phyloP scores from a whole-genome alignment of 2,329 filamentous ascomycete species.

The Xylariaceae sp. region DNA sequence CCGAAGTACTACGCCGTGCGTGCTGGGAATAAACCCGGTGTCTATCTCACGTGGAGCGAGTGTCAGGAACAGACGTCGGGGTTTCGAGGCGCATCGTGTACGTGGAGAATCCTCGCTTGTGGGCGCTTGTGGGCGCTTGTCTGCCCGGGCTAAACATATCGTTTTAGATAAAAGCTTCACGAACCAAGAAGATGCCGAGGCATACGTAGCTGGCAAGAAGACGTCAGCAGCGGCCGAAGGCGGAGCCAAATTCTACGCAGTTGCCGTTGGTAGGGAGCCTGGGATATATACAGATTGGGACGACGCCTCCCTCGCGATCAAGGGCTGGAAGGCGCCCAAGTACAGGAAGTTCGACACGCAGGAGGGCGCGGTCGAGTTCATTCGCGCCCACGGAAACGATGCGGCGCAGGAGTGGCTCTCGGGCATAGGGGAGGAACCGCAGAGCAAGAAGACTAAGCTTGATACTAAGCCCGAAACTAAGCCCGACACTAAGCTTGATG shows the following conservation, averaged over 20 bases:
- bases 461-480: slow-evolving; percentile 15
- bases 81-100: slow-evolving; percentile 64
- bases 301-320: slow-evolving; percentile 68
- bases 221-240: slow-evolving; percentile 37
- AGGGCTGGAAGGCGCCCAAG: slow-evolving; percentile 64
- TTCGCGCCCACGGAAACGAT: slow-evolving; percentile 47
- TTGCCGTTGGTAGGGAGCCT: slow-evolving; percentile 54
- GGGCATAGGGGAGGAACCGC: slow-evolving; percentile 36
- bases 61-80: slow-evolving; percentile 58
- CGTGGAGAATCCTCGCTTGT: slow-evolving; percentile 38
- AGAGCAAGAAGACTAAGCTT: slow-evolving; percentile 35
- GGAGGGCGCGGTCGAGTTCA: slow-evolving; percentile 74
- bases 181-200: slow-evolving; percentile 69
- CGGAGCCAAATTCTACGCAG: slow-evolving; percentile 54
- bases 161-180: slow-evolving; percentile 73
- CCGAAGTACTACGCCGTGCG: slow-evolving; percentile 63
- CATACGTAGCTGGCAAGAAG: slow-evolving; percentile 64
- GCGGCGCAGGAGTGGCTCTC: slow-evolving; percentile 42
- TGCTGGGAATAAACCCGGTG: slow-evolving; percentile 52
- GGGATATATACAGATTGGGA: slow-evolving; percentile 64
- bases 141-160: slow-evolving; percentile 9
- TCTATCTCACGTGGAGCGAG: slow-evolving; percentile 60
- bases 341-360: slow-evolving; percentile 66
- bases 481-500: neutral
- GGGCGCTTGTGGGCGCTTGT: too few relatives aligned